A percentile compares a stretch with the other conserved stretches of the same genome.
Evolutionary conservation across 495 filamentous ascomycete genomes (phyloP).

Genomic region (Barbatosphaeria neglecta): DNA sequence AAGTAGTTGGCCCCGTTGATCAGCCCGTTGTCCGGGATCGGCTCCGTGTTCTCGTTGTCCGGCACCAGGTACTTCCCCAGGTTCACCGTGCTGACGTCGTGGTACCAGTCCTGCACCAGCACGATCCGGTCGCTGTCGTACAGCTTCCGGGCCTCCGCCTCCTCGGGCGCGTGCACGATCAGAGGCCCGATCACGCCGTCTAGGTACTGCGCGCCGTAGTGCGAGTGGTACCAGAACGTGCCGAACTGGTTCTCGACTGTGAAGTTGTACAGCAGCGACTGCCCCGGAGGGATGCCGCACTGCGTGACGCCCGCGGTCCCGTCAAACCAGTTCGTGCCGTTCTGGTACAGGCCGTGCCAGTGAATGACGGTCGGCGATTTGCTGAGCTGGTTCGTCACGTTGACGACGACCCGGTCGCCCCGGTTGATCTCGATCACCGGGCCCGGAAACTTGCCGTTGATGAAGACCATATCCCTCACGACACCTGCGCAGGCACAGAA

Average conservation of each 20-base stretch:
- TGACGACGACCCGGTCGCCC: constrained; percentile 33
- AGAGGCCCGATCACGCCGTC: constrained; percentile 48
- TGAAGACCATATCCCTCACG: constrained; percentile 33
- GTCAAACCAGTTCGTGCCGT: constrained; percentile 50
- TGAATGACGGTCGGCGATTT: constrained; percentile 43
- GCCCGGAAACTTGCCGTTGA: constrained; percentile 42
- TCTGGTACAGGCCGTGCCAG: constrained; percentile 60
- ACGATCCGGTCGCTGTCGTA: constrained; percentile 32
- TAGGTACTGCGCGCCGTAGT: constrained; percentile 24
- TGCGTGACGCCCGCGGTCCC: constrained; percentile 48
- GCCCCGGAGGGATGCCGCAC: constrained; percentile 51
- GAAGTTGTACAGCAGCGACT: constrained; percentile 34
- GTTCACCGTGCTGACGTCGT: constrained; percentile 19
- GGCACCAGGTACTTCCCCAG: background rate
- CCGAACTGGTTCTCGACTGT: constrained; percentile 30
- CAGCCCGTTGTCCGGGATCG: constrained; percentile 49
- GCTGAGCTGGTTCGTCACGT: constrained; percentile 28
- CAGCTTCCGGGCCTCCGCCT: background rate
- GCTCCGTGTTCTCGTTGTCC: constrained; percentile 21
- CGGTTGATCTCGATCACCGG: constrained; percentile 38
- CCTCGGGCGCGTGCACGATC: constrained; percentile 11
- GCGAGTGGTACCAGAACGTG: constrained; percentile 31
- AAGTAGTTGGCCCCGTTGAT: constrained; percentile 49
- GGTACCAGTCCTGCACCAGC: constrained; percentile 48
- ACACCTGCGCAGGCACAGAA: constrained; percentile 16